Percentiles rank a stretch among this genome's conserved stretches.
These are phyloP conservation scores for Esteya vermicola DNA, from an alignment of 2,329 filamentous ascomycete species.

Conservation along the genomic window DNA sequence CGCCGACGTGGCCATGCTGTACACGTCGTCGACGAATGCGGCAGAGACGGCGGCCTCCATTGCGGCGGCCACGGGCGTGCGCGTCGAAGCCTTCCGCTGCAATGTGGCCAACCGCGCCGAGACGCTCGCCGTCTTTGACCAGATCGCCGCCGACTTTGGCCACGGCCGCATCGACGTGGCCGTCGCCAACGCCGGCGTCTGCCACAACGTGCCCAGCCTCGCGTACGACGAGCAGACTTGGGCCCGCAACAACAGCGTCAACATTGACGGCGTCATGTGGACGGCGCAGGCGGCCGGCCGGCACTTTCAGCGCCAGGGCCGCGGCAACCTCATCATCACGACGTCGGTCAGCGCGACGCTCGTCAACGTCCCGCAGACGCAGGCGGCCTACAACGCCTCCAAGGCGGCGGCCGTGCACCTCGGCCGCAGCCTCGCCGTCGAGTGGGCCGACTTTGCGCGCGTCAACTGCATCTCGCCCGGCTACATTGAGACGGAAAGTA, in stretches of 20 bases:
- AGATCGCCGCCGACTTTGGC: background rate
- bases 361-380: slow-evolving; percentile 61
- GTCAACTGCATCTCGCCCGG: slow-evolving; percentile 54
- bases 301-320: background rate
- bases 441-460: slow-evolving; percentile 62
- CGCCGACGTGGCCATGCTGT: background rate
- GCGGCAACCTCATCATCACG: slow-evolving; percentile 22
- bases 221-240: background rate
- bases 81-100: background rate
- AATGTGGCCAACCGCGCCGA: background rate
- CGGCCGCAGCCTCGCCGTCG: slow-evolving; percentile 56
- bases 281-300: background rate
- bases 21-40: background rate
- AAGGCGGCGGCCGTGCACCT: slow-evolving; percentile 36
- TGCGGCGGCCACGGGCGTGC: background rate
- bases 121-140: background rate
- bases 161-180: background rate
- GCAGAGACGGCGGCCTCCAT: background rate
- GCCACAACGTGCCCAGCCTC: background rate
- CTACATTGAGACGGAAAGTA: slow-evolving; percentile 27
- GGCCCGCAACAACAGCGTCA: background rate
- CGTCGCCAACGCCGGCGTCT: background rate
- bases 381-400: slow-evolving; percentile 37
- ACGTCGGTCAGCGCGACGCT: slow-evolving; percentile 53
- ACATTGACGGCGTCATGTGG: background rate